Conservation (phyloP, 192 early-diverging fungal species). For the Entomortierella parvispora region DNA sequence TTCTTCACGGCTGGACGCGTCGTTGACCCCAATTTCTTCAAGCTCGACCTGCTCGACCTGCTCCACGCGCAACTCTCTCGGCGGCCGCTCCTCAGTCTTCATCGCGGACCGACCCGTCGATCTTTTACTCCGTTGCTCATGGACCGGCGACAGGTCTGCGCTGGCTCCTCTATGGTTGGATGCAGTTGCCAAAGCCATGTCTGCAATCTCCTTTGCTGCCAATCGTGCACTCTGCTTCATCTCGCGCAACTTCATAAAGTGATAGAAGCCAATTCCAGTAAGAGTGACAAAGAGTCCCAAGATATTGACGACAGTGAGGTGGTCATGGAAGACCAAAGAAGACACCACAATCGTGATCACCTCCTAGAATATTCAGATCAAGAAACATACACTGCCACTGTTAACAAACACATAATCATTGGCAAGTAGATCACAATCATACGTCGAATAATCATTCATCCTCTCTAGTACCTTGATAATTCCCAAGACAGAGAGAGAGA, state of each 20-base stretch:
- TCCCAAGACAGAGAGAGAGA: slow-evolving; percentile 91
- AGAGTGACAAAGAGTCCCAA: slow-evolving; percentile 82
- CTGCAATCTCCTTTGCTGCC: slow-evolving; percentile 32
- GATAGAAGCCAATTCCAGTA: slow-evolving; percentile 83
- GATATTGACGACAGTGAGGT: slow-evolving; percentile 77
- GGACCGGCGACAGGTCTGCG: neutral
- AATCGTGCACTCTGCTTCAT: slow-evolving; percentile 30
- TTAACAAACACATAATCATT: neutral
- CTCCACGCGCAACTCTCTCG: too few species aligned
- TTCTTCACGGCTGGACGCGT: too few species aligned
- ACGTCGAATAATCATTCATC: too few species aligned
- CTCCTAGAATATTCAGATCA: slow-evolving; percentile 67
- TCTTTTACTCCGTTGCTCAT: too few species aligned
- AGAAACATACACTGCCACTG: neutral
- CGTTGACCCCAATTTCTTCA: too few species aligned
- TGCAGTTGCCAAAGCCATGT: slow-evolving; percentile 9
- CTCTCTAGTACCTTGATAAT: slow-evolving; percentile 69
- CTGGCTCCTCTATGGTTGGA: neutral
- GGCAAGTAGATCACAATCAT: neutral
- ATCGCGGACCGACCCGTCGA: too few species aligned
- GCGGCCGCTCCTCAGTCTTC: too few species aligned
- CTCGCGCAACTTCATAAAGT: slow-evolving; percentile 71
- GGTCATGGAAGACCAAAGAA: slow-evolving; percentile 82
- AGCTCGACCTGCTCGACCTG: too few species aligned
- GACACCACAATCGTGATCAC: slow-evolving; percentile 84